Evolutionary conservation across 2,329 filamentous ascomycete genomes (phyloP), one percentile per base, ranked within the genome.

Genomic region (Didymella keratinophila): DNA sequence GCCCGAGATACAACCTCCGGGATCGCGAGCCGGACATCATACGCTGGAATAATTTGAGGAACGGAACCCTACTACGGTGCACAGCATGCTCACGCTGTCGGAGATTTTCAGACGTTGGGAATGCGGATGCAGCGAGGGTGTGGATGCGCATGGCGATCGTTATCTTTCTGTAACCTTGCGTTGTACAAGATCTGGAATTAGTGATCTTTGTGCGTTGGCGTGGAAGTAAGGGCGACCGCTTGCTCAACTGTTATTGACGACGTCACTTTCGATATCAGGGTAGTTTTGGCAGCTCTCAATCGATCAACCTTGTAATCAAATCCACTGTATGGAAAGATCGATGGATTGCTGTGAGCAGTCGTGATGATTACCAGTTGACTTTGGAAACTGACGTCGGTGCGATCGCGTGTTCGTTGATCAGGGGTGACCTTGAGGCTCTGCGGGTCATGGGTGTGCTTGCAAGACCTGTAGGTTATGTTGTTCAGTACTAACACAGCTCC

Each of bases 131-230:
- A 42, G 28, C 21, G 39, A 52, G 53, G 36, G 43, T n/a, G 20
- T 14, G 20, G 27, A 34, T 10, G 42, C 37, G 47, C 43, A 44
- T 52, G 48, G 49, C 48, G 21, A 52, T 48, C 32, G 4, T 21
- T 48, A 58, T 48, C 7, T 48, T 12, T 14, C 25, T 32, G 48
- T 47, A 47, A 52, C 48, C 27, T 41, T 21, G 16, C 7, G 54
- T 57, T 10, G 48, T 32, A 58, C 55, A 30, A 48, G 48, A 48
- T 52, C 36, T 42, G 20, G 14, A 18, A 37, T 48, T 43, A 52
- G 36, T 58, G 43, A 39, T 48, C 28, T 8, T 44, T 25, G 36
- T 42, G 37, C 43, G 37, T 36, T 16, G 34, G n/a, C 4, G 34
- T 42, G 54, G 37, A 21, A 49, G 41, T 3, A 41, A 42, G 23